phyloP scores from a whole-genome alignment of 345 rosid species.

The Gossypium anomalum region DNA sequence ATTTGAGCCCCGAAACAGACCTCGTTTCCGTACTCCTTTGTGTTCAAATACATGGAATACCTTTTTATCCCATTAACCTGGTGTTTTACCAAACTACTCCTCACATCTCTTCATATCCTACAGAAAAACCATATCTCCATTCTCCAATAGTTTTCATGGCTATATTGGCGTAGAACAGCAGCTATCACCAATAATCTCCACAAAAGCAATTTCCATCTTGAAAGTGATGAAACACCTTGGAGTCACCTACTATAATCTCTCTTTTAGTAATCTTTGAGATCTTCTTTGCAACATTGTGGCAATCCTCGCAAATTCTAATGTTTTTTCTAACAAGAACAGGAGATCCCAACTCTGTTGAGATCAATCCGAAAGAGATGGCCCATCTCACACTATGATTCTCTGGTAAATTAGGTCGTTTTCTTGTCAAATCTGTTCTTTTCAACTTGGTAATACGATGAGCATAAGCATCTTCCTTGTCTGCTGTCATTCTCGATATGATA shows the following conservation, averaged over 20 bases:
- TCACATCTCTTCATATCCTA: too few relatives aligned
- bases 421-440: conserved; percentile 30
- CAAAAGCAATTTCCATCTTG: conserved; percentile 48
- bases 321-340: conserved; percentile 51
- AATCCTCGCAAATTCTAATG: conserved; percentile 63
- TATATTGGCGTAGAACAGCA: neutral
- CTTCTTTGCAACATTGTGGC: conserved; percentile 54
- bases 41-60: too few relatives aligned
- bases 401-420: conserved; percentile 32
- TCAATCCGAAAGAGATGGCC: conserved; percentile 59
- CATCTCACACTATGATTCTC: conserved; percentile 50
- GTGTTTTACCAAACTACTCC: too few relatives aligned
- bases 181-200: conserved; percentile 46
- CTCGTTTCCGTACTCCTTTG: too few relatives aligned
- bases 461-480: conserved; percentile 39
- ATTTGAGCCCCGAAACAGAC: too few relatives aligned
- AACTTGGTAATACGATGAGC: conserved; percentile 31
- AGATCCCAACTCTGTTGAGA: conserved; percentile 44
- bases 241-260: conserved; percentile 53
- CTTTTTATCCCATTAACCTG: too few relatives aligned
- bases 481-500: conserved; percentile 37
- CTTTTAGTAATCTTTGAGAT: conserved; percentile 42
- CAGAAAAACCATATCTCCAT: too few relatives aligned
- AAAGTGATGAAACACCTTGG: conserved; percentile 64
- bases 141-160: neutral